Percentiles rank a stretch among this genome's conserved stretches.
These are phyloP conservation scores for Phytophthora cactorum DNA, from an alignment of 352 stramenopile genomes.

Conservation along the genomic window DNA sequence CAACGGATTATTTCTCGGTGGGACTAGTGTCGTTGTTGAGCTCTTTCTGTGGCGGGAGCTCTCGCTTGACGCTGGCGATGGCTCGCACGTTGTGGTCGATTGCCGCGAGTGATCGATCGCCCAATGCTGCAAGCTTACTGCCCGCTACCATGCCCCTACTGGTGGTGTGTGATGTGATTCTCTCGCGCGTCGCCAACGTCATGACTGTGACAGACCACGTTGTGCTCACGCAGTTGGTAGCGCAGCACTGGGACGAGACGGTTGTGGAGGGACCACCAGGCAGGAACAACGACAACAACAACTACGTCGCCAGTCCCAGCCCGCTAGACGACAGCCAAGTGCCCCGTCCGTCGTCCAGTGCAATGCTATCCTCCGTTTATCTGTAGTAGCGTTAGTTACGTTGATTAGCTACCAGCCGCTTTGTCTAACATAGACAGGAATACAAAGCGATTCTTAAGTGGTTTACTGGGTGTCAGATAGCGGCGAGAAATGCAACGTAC, in stretches of 20 bases:
- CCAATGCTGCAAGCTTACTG: constrained; percentile 9
- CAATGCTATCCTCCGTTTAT: constrained; percentile 27
- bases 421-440: too few relatives aligned
- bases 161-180: constrained; percentile 46
- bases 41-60: constrained; percentile 39
- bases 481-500: too few relatives aligned
- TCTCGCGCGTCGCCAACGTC: constrained; percentile 38
- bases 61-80: constrained; percentile 29
- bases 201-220: constrained; percentile 50
- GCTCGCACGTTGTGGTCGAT: constrained; percentile 35
- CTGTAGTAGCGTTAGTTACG: constrained; percentile 9
- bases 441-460: too few relatives aligned
- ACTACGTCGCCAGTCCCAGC: constrained; percentile 11
- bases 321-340: constrained; percentile 22
- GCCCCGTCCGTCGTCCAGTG: constrained; percentile 22
- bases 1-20: constrained; percentile 24
- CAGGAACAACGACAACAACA: constrained; percentile 2
- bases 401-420: too few relatives aligned
- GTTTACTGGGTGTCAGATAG: too few relatives aligned
- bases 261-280: constrained; percentile 20
- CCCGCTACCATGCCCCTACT: constrained; percentile 47
- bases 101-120: constrained; percentile 11
- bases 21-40: constrained; percentile 39
- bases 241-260: constrained; percentile 53
- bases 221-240: constrained; percentile 47